Base-by-base conservation (phyloP, 805 yeast genomes). In the Pichia californica region DNA sequence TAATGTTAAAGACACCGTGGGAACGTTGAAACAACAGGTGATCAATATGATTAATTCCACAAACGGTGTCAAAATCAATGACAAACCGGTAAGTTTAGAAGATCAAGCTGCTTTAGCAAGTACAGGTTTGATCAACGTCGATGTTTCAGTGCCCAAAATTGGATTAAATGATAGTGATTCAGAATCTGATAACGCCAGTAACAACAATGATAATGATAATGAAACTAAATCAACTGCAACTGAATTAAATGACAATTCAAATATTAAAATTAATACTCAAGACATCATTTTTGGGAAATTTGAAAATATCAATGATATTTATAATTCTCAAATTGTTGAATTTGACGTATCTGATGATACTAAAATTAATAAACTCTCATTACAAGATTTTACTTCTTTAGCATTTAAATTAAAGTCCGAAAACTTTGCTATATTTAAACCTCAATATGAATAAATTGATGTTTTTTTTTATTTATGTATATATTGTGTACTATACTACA, bases 51-150 rank as follows among this genome's bases (percentile, higher is more conserved):
- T 79, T 21, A 67, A 70, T 44, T 48, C 59, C 3, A 64, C 76
- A 0, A 83, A 83, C 2, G 83, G 83, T 0, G 53, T 73, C 30
- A 50, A 44, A n/a, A 43, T 53, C 4, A 52, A 58, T 28, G 56
- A 53, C 32, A 42, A 41, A 4, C 55, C 70, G 1, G 56, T 50
- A 3, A 58, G 60, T 5, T 53, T 57, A 19, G 63, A 55, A 9
- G 63, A 48, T 5, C 56, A 44, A 3, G 65, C 59, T 8, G 36
- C 38, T 11, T 19, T 40, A 20, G 26, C 6, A 23, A 23, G 18
- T 10, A 10, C 19, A 9, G 5, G 2, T 6, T 23, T 51, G 59
- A 69, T 61, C 13, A 62, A 67, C 3, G 71, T 70, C 15, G 61
- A 70, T 20, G 70, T 75, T 1, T 67, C 63, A 23, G 67, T 71